Evolutionary conservation across 768 basidiomycete species (phyloP).

Genomic region (Suillus variegatus): DNA sequence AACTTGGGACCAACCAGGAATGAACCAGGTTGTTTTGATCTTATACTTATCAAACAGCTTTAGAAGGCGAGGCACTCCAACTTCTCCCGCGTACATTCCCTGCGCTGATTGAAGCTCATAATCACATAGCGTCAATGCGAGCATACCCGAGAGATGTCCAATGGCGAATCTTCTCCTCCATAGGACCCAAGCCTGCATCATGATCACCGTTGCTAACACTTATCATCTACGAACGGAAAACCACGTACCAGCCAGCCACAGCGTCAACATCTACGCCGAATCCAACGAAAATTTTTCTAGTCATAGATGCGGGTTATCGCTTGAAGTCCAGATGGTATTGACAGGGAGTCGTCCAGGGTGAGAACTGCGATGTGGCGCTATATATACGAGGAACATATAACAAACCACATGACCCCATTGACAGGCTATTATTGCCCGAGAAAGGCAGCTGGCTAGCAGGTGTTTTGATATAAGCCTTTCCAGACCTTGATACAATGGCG

Average conservation of each 20-base stretch:
- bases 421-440: not conserved
- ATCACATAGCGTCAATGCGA: not conserved
- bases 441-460: not conserved
- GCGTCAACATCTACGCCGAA: slow-evolving; percentile 75
- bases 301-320: slow-evolving; percentile 29
- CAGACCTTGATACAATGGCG: not conserved
- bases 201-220: not conserved
- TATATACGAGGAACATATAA: not conserved
- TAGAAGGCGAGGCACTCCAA: slow-evolving; percentile 63
- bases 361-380: not conserved
- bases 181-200: slow-evolving; percentile 64
- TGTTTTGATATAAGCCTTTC: not conserved
- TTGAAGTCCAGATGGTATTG: not conserved
- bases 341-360: not conserved
- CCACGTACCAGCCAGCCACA: slow-evolving; percentile 61
- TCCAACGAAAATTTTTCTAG: slow-evolving; percentile 54
- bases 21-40: slow-evolving; percentile 71
- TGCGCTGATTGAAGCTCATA: slow-evolving; percentile 10
- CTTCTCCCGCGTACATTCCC: slow-evolving; percentile 75
- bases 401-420: not conserved
- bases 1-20: slow-evolving; percentile 47
- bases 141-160: slow-evolving; percentile 63
- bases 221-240: not conserved
- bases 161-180: slow-evolving; percentile 69
- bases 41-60: slow-evolving; percentile 69